phyloP scores from a whole-genome alignment of 2,329 filamentous ascomycete genomes.

The Botrytis elliptica region DNA sequence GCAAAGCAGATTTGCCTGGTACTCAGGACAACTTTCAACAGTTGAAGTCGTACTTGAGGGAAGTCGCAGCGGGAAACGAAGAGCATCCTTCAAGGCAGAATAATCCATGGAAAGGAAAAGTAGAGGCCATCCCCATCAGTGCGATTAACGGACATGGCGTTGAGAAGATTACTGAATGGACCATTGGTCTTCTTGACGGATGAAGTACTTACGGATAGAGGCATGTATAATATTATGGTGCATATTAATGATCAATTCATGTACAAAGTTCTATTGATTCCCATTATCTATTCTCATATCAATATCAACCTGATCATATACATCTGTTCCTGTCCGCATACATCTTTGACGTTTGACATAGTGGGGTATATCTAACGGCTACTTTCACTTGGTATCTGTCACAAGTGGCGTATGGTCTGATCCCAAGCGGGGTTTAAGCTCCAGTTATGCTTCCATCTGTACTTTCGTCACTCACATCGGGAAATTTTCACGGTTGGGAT shows the following conservation, averaged over 20 bases:
- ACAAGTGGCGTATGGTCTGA: constrained; percentile 12
- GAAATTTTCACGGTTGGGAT: constrained; percentile 18
- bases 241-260: constrained; percentile 15
- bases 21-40: constrained; percentile 75
- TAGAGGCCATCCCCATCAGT: constrained; percentile 78
- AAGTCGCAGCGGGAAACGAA: constrained; percentile 59
- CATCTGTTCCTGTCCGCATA: constrained; percentile 9
- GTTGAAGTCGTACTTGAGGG: constrained; percentile 68
- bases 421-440: constrained; percentile 19
- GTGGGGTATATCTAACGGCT: constrained; percentile 11
- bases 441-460: constrained; percentile 11
- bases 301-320: constrained; percentile 8
- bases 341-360: constrained; percentile 19
- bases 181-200: constrained; percentile 58
- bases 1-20: constrained; percentile 80
- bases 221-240: constrained; percentile 18
- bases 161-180: constrained; percentile 70
- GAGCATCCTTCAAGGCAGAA: constrained; percentile 71
- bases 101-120: constrained; percentile 57
- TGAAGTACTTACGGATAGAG: constrained; percentile 12
- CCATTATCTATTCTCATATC: not conserved
- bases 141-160: constrained; percentile 86
- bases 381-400: constrained; percentile 13
- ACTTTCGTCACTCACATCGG: constrained; percentile 11
- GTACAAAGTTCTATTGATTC: constrained; percentile 1